Base-by-base conservation (phyloP, 768 basidiomycete genomes). In the Thelephora ganbajun region DNA sequence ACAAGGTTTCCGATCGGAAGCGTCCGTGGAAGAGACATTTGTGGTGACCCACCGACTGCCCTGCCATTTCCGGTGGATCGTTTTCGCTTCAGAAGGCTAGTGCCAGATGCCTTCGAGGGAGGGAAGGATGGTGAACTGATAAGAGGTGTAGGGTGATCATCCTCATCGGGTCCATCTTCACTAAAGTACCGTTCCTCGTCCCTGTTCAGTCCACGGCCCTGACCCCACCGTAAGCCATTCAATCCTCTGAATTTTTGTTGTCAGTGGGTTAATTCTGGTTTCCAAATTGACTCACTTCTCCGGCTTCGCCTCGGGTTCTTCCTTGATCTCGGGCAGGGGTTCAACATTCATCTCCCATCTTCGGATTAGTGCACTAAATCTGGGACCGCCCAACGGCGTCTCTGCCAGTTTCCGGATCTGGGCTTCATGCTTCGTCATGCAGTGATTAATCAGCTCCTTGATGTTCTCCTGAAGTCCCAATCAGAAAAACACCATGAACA, bases 111-210 rank as follows among this genome's bases (percentile, higher is more conserved):
- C 35, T 57, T 54, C 22, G 51, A 48, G 47, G 56, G 46, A 42
- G 49, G 35, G 33, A 49, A 44, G 36, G 56, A 50, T 48, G 57
- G 48, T 55, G 63, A 33, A 58, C 56, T 52, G 51, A 66, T 58
- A 44, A 60, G 57, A 16, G 63, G 60, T 33, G 64, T 59, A 18
- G 60, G 18, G 50, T 56, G 58, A 18, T 63, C 71, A 14, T 72
- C 69, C 33, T 72, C 68, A 54, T 91, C 91, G 37, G 90, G 86
- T 52, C 91, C 89, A 35, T 87, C 86, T 23, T 69, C 73, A 56
- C 93, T 90, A 73, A 96, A 97, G 67, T 96, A 98, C 50, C 83
- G 77, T 61, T 98, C 93, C 61, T 98, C 93, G 51, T 87, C 84
- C 5, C 71, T 70, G 53, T 88, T 87, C 49, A 79, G 62, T 33